These are phyloP conservation scores for Diplotaxis tenuifolia DNA, from an alignment of 345 rosid genomes.

Conservation along the genomic window DNA sequence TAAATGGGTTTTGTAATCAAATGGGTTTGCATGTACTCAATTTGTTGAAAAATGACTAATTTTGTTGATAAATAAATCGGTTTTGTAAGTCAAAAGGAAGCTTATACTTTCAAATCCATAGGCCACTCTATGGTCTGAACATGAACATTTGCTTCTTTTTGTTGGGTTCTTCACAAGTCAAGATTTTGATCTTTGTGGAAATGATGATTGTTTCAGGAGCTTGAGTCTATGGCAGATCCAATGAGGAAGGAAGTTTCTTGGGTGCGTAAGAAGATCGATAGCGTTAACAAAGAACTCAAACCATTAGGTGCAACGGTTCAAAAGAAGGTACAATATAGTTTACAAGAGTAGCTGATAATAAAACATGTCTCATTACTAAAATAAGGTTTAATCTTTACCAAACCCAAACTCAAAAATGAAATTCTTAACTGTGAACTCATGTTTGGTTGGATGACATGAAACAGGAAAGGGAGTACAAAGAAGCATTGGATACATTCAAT, in stretches of 20 bases:
- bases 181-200: not conserved
- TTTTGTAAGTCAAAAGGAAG: too few species aligned
- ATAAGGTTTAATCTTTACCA: not conserved
- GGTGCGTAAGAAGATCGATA: constrained; percentile 90
- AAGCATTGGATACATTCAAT: constrained; percentile 65
- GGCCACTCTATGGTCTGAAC: too few species aligned
- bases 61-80: not conserved
- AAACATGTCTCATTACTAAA: not conserved
- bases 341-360: not conserved
- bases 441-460: constrained; percentile 21
- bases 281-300: constrained; percentile 85
- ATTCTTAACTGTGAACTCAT: not conserved
- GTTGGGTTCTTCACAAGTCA: constrained; percentile 9
- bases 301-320: constrained; percentile 80
- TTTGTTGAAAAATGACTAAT: not conserved
- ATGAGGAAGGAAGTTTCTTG: constrained; percentile 84
- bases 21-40: constrained; percentile 18
- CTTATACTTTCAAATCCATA: too few species aligned
- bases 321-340: constrained; percentile 60
- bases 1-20: constrained; percentile 7
- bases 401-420: constrained; percentile 2
- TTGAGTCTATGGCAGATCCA: constrained; percentile 86
- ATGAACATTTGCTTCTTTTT: not conserved
- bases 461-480: constrained; percentile 89
- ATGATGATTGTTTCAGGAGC: constrained; percentile 57